These are phyloP conservation scores for Rheum nobile DNA, from an alignment of 148 eudicot genomes.

Conservation along the genomic window DNA sequence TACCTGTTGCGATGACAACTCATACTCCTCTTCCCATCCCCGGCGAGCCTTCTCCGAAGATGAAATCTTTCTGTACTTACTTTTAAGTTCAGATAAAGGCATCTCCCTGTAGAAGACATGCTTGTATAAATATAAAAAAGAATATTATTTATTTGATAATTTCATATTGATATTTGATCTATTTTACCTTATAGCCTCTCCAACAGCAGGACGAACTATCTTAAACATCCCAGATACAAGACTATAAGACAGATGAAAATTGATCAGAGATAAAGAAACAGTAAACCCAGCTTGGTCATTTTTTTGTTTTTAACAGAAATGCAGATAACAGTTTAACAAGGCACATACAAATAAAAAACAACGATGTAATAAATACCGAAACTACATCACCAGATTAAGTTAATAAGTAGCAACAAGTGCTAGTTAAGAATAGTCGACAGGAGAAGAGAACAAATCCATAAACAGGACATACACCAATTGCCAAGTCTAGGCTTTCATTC, in stretches of 20 bases:
- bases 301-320: background rate
- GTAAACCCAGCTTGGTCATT: background rate
- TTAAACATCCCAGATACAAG: slow-evolving; percentile 61
- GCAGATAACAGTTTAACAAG: background rate
- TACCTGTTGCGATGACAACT: slow-evolving; percentile 85
- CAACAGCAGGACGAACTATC: slow-evolving; percentile 80
- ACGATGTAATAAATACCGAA: background rate
- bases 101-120: slow-evolving; percentile 64
- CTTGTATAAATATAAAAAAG: background rate
- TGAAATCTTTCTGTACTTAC: slow-evolving; percentile 68
- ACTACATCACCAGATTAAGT: background rate
- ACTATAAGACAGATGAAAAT: slow-evolving; percentile 25
- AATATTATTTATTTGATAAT: background rate
- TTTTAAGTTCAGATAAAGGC: slow-evolving; percentile 71
- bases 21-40: slow-evolving; percentile 95
- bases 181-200: slow-evolving; percentile 77
- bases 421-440: background rate
- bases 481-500: background rate
- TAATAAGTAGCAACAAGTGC: background rate
- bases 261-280: background rate
- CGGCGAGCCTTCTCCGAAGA: slow-evolving; percentile 64
- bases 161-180: background rate
- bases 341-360: background rate
- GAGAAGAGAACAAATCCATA: background rate
- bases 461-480: background rate